These are phyloP conservation scores for Chalciporus pseudorubinellus DNA, from an alignment of 768 basidiomycete species.

Conservation along the genomic window DNA sequence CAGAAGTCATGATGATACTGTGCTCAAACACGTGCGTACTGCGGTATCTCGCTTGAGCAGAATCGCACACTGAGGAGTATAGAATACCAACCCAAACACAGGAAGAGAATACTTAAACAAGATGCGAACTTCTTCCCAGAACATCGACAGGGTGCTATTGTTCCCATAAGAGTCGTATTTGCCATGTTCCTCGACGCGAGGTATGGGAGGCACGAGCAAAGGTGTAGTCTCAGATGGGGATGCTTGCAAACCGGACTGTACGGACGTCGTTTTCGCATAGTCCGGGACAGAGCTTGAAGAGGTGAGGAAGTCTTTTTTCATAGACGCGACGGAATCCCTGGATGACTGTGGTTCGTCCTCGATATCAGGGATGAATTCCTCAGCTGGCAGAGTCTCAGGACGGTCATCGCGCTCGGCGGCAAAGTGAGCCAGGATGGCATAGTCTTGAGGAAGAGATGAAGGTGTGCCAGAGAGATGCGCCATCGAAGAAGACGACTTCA, in stretches of 20 bases:
- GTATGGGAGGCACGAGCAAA: slow-evolving; percentile 50
- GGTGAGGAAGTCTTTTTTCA: slow-evolving; percentile 2
- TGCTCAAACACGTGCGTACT: slow-evolving; percentile 85
- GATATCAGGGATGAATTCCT: slow-evolving; percentile 5
- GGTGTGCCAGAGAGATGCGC: slow-evolving; percentile 26
- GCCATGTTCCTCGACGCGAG: slow-evolving; percentile 46
- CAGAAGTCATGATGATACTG: slow-evolving; percentile 79
- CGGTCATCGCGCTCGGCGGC: slow-evolving; percentile 30
- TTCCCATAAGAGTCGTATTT: slow-evolving; percentile 15
- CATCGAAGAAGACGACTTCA: background rate
- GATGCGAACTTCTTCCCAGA: slow-evolving; percentile 57
- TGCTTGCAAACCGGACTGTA: background rate
- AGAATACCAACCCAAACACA: slow-evolving; percentile 61
- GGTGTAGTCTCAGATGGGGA: slow-evolving; percentile 51
- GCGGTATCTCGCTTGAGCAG: background rate
- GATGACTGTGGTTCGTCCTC: background rate
- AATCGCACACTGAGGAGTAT: background rate
- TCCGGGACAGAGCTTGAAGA: background rate
- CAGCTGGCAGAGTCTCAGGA: slow-evolving; percentile 8
- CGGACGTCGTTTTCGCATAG: background rate
- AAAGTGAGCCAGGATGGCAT: slow-evolving; percentile 53
- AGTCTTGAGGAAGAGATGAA: slow-evolving; percentile 60
- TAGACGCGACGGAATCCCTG: background rate
- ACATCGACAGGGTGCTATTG: slow-evolving; percentile 29
- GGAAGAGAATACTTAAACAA: slow-evolving; percentile 67